Evolutionary conservation across 1,284 basidiomycete genomes (phyloP).

Genomic region (Coniophora puteana): DNA sequence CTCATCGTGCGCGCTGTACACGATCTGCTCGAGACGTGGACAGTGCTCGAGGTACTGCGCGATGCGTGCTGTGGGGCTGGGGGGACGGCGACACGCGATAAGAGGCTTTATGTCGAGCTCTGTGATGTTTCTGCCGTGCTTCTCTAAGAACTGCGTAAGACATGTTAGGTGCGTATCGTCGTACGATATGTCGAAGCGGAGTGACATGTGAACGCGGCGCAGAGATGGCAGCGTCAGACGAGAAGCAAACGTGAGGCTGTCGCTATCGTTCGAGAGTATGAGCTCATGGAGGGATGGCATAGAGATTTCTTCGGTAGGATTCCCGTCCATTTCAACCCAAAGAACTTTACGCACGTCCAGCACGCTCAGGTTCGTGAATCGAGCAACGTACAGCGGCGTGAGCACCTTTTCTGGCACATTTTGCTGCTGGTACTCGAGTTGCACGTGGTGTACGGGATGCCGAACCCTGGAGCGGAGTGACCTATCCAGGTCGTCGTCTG

Average conservation of each 20-base stretch:
- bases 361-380: constrained; percentile 1
- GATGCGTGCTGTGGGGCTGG: background rate
- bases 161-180: background rate
- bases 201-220: background rate
- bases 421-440: no score
- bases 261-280: background rate
- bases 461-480: background rate
- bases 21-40: background rate
- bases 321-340: background rate
- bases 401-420: background rate
- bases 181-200: background rate
- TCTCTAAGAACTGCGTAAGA: background rate
- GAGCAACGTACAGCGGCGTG: background rate
- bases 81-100: no score
- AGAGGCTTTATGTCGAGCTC: background rate
- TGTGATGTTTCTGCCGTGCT: background rate
- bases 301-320: background rate
- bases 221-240: background rate
- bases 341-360: background rate
- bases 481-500: background rate
- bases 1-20: background rate
- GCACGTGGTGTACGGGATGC: no score
- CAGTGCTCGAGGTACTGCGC: constrained; percentile 1
- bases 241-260: background rate
- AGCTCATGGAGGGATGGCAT: background rate